Percentiles rank a stretch among this genome's conserved stretches.
Evolutionary conservation across 1,139 yeast species (phyloP).

Genomic region (Meyerozyma athensensis): DNA sequence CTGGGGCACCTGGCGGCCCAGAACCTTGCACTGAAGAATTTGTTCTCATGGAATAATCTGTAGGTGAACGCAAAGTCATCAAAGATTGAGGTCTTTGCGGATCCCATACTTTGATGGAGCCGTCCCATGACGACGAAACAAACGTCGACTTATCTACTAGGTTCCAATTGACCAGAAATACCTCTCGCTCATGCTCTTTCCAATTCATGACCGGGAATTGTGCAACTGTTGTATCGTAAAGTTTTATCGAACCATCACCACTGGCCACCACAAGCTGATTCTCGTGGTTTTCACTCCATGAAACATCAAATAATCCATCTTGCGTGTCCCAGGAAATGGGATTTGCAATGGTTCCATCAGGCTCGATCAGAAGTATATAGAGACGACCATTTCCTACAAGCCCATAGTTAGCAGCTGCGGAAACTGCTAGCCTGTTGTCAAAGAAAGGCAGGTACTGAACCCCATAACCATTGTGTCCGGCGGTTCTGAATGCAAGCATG

Average conservation of each 20-base stretch:
- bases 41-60: conserved; percentile 28
- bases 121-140: conserved; percentile 89
- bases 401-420: conserved; percentile 89
- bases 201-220: conserved; percentile 72
- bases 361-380: conserved; percentile 61
- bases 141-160: conserved; percentile 68
- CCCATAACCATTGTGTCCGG: conserved; percentile 83
- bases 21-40: neutral
- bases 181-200: conserved; percentile 80
- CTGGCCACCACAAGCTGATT: conserved; percentile 78
- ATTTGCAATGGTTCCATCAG: conserved; percentile 54
- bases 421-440: conserved; percentile 86
- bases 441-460: conserved; percentile 88
- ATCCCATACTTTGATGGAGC: conserved; percentile 69
- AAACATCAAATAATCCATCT: conserved; percentile 82
- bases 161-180: conserved; percentile 87
- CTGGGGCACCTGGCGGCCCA: conserved; percentile 2
- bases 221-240: conserved; percentile 69
- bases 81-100: conserved; percentile 59
- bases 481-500: conserved; percentile 74
- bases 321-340: conserved; percentile 78
- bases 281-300: conserved; percentile 90
- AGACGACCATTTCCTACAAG: conserved; percentile 90
- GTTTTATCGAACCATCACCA: conserved; percentile 85
- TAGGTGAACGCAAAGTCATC: conserved; percentile 46